A percentile compares a stretch with the other conserved stretches of the same genome.
Evolutionary conservation across 352 stramenopile genomes (phyloP).

Genomic region (Phytophthora tentaculata): DNA sequence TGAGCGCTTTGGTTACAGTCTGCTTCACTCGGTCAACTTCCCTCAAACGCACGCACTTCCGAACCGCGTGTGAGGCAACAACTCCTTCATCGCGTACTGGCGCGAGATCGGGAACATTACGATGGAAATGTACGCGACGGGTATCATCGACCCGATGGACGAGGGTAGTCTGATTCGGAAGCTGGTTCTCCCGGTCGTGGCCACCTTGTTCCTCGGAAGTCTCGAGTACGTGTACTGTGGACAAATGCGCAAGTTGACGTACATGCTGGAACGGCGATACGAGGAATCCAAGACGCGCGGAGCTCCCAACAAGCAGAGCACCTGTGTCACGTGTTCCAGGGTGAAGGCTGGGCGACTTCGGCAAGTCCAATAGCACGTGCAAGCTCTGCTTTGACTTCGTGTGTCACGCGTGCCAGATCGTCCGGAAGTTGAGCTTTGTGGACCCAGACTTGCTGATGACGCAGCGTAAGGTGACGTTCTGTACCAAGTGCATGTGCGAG

Average conservation of each 20-base stretch:
- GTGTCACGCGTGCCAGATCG: conserved; percentile 2
- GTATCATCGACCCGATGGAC: neutral
- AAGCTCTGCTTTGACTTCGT: too few species aligned
- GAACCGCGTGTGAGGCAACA: neutral
- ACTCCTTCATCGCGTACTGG: neutral
- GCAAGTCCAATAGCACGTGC: neutral
- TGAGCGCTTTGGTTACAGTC: neutral
- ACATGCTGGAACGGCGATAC: conserved; percentile 11
- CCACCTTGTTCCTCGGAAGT: conserved; percentile 9
- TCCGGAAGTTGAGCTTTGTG: conserved; percentile 17
- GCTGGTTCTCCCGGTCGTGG: conserved; percentile 3
- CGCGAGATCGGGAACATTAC: neutral
- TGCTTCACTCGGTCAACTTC: neutral
- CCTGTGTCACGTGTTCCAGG: conserved; percentile 8
- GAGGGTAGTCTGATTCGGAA: conserved; percentile 7
- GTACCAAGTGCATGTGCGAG: conserved; percentile 4
- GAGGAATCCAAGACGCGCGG: conserved; percentile 4
- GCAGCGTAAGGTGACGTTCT: conserved; percentile 16
- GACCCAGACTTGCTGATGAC: conserved; percentile 17
- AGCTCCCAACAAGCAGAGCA: neutral
- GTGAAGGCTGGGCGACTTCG: conserved; percentile 1
- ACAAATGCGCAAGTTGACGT: conserved; percentile 14
- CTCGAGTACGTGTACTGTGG: conserved; percentile 8
- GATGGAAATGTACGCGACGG: neutral
- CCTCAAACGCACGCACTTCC: neutral